Conservation (phyloP, 805 yeast genomes). For the Nakazawaea pomicola region DNA sequence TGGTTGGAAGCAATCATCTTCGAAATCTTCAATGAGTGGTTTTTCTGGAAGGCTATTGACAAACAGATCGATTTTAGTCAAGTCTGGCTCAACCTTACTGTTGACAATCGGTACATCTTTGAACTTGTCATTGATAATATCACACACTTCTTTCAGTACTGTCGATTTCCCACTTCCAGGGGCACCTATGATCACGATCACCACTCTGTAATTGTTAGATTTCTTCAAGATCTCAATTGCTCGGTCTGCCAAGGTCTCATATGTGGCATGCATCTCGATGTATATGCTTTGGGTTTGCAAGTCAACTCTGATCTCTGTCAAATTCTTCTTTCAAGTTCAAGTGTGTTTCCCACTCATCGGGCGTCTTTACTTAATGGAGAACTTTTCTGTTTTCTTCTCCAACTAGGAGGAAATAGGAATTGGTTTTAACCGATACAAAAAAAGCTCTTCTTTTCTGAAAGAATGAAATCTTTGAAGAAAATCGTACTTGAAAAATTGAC, state of each 20-base stretch:
- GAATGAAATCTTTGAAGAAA: no score
- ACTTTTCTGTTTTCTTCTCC: no score
- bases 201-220: slow-evolving; percentile 3
- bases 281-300: no score
- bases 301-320: no score
- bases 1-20: slow-evolving; percentile 4
- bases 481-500: not conserved
- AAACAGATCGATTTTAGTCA: not conserved
- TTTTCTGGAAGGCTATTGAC: not conserved
- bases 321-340: no score
- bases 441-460: no score
- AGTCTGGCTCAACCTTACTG: not conserved
- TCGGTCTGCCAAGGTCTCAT: slow-evolving; percentile 4
- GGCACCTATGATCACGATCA: slow-evolving; percentile 11
- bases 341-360: no score
- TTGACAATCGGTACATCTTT: not conserved
- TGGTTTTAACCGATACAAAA: no score
- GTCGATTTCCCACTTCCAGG: slow-evolving; percentile 14
- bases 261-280: slow-evolving; percentile 9
- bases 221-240: slow-evolving; percentile 8
- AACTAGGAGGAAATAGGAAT: no score
- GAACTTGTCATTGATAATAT: slow-evolving; percentile 1
- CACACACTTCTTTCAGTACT: slow-evolving; percentile 9
- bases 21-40: not conserved
- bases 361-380: no score